These are phyloP conservation scores for Ilex aquifolium DNA, from an alignment of 257 asterid species.

Conservation along the genomic window DNA sequence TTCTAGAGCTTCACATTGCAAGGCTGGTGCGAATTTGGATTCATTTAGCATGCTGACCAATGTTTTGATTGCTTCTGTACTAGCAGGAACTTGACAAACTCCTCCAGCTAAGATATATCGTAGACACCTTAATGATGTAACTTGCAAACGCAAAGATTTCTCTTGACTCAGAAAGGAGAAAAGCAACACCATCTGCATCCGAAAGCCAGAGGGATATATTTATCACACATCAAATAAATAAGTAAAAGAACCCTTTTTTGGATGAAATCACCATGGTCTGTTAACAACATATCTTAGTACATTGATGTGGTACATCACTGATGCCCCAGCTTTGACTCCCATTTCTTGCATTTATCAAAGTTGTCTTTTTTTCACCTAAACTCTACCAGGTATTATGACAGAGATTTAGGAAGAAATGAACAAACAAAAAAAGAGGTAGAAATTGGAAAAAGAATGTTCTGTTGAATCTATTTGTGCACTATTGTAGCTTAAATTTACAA, in stretches of 20 bases:
- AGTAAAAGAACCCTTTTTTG: not conserved
- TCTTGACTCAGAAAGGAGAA: slow-evolving; percentile 42
- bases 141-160: slow-evolving; percentile 46
- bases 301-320: not conserved
- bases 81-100: slow-evolving; percentile 34
- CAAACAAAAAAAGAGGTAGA: no score
- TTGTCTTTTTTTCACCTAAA: not conserved
- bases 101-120: slow-evolving; percentile 38
- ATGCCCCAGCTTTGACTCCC: not conserved
- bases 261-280: not conserved
- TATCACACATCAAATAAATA: slow-evolving; percentile 5
- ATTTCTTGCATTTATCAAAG: not conserved
- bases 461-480: no score
- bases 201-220: slow-evolving; percentile 17
- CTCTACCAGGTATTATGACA: not conserved
- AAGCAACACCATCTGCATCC: slow-evolving; percentile 56
- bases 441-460: no score
- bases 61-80: slow-evolving; percentile 26
- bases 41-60: slow-evolving; percentile 41
- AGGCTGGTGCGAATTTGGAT: slow-evolving; percentile 37
- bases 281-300: not conserved
- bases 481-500: no score
- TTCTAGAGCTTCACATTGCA: slow-evolving; percentile 56
- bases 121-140: slow-evolving; percentile 56
- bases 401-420: no score